phyloP scores from a whole-genome alignment of 2,329 filamentous ascomycete species.

The Colletotrichum plurivorum region DNA sequence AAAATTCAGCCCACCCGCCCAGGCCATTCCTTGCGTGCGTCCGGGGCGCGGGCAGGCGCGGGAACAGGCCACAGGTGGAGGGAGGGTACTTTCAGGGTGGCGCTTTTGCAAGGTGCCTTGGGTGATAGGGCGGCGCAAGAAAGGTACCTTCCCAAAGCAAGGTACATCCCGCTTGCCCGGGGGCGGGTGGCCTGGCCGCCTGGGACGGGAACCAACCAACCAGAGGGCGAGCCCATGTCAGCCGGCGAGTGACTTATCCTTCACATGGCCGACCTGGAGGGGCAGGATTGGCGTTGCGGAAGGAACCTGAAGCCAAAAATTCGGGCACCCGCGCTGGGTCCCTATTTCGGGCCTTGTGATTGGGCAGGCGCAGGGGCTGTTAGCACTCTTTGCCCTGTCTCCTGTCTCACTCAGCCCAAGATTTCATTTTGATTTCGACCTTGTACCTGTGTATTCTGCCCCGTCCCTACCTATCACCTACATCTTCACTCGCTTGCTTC shows the following conservation, averaged over 20 bases:
- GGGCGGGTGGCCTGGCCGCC: background rate
- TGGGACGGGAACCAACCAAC: slow-evolving; percentile 24
- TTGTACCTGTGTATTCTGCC: background rate
- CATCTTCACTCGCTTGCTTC: too few relatives aligned
- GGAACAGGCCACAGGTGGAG: slow-evolving; percentile 29
- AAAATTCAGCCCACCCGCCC: slow-evolving; percentile 38
- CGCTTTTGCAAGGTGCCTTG: background rate
- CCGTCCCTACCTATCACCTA: background rate
- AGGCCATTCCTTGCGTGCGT: slow-evolving; percentile 27
- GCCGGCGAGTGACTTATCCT: slow-evolving; percentile 37
- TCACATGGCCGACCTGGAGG: slow-evolving; percentile 24
- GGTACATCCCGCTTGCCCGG: background rate
- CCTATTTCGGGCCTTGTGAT: slow-evolving; percentile 18
- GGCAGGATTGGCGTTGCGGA: slow-evolving; percentile 28
- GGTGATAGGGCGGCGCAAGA: background rate
- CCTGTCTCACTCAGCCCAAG: slow-evolving; percentile 37
- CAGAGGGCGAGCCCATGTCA: slow-evolving; percentile 31
- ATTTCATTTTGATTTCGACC: slow-evolving; percentile 2
- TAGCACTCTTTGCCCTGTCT: slow-evolving; percentile 27
- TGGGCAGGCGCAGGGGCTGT: slow-evolving; percentile 39
- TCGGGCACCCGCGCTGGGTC: slow-evolving; percentile 38
- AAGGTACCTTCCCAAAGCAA: background rate
- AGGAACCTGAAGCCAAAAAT: slow-evolving; percentile 38
- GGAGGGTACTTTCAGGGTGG: background rate
- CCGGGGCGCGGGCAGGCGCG: slow-evolving; percentile 3